Evolutionary conservation across 148 eudicot species (phyloP).

Genomic region (Spergularia marina): DNA sequence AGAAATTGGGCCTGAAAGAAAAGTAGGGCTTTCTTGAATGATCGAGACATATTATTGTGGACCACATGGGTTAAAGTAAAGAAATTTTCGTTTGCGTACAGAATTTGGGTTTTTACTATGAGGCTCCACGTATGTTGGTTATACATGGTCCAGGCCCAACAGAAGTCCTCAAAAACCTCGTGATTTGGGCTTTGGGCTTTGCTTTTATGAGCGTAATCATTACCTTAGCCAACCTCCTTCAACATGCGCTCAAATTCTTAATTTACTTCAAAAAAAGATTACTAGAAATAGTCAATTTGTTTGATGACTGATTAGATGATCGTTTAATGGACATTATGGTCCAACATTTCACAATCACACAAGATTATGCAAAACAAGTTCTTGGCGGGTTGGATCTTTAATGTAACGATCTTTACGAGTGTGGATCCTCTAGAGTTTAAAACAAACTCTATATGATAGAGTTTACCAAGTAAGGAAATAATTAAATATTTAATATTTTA

Average conservation of each 20-base stretch:
- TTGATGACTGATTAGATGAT: too few relatives aligned
- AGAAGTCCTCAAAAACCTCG: background rate
- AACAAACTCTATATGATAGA: too few relatives aligned
- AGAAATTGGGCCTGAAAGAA: background rate
- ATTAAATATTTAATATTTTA: too few relatives aligned
- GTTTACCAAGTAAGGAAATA: too few relatives aligned
- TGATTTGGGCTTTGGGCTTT: background rate
- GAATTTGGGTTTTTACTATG: background rate
- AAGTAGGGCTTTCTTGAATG: background rate
- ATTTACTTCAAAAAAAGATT: too few relatives aligned
- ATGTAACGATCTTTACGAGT: too few relatives aligned
- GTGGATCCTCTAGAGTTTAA: too few relatives aligned
- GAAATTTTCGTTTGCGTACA: background rate
- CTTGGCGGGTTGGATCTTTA: too few relatives aligned
- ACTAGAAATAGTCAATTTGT: too few relatives aligned
- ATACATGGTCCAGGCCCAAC: conserved; percentile 11
- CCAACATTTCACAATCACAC: too few relatives aligned
- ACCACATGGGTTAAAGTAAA: background rate
- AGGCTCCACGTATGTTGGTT: background rate
- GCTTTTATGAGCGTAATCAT: background rate
- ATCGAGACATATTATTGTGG: background rate
- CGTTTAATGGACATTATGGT: too few relatives aligned
- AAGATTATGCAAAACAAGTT: too few relatives aligned
- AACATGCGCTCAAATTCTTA: background rate
- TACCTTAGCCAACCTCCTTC: background rate